Evolutionary conservation across 2,329 filamentous ascomycete genomes (phyloP).

Genomic region (Ceratocystis ficicola): DNA sequence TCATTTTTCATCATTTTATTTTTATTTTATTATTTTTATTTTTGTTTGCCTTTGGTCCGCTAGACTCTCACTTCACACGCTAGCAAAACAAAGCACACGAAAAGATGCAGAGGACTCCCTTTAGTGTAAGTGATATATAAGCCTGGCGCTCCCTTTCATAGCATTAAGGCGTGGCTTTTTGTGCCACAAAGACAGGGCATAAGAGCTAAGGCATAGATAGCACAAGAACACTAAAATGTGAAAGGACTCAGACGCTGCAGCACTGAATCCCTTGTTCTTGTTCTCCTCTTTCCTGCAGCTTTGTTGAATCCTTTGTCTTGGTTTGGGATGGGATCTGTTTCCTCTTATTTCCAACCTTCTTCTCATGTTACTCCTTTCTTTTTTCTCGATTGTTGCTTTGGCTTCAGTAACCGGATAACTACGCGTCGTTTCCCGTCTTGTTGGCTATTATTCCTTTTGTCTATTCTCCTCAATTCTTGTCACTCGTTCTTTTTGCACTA

Average conservation of each 20-base stretch:
- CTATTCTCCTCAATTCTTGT: constrained; percentile 1
- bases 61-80: too few species aligned
- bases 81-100: too few species aligned
- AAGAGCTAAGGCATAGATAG: not conserved
- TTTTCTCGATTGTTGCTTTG: not conserved
- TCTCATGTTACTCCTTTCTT: constrained; percentile 6
- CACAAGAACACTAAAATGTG: not conserved
- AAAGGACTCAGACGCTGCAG: not conserved
- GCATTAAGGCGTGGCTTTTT: too few species aligned
- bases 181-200: too few species aligned
- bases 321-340: constrained; percentile 9
- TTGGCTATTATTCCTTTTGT: not conserved
- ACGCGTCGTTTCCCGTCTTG: constrained; percentile 10
- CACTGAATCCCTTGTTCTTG: constrained; percentile 16
- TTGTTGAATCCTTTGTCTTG: constrained; percentile 15
- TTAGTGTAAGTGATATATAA: too few species aligned
- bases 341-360: constrained; percentile 9
- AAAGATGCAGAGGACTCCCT: too few species aligned
- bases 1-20: too few species aligned
- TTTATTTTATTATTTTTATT: too few species aligned
- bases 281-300: constrained; percentile 22
- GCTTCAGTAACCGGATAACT: constrained; percentile 3
- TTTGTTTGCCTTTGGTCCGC: too few species aligned
- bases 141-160: too few species aligned
- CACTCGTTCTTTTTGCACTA: constrained; percentile 1